Evolutionary conservation across 306 rosid species (phyloP).

Genomic region (Trifolium dubium): DNA sequence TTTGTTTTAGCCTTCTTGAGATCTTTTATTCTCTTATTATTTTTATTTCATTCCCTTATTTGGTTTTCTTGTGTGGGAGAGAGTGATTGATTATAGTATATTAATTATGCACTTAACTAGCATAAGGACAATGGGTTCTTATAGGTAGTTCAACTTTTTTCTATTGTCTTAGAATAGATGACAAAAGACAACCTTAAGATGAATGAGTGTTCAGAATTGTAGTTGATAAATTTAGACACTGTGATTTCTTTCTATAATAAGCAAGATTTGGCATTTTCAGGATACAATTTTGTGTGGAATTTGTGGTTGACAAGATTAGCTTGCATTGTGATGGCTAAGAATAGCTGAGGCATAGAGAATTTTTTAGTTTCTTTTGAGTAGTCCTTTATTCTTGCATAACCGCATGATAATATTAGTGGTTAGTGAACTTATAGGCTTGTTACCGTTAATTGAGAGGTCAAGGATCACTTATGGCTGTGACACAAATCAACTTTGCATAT

Average conservation of each 20-base stretch:
- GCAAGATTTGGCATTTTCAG: slow-evolving; percentile 5
- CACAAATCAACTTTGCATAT: too few relatives aligned
- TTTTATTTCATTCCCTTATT: slow-evolving; percentile 35
- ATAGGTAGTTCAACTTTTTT: slow-evolving; percentile 16
- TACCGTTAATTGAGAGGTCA: slow-evolving; percentile 17
- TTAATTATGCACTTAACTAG: not conserved
- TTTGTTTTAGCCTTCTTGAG: not conserved
- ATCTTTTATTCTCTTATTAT: not conserved
- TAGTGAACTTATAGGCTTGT: slow-evolving; percentile 2
- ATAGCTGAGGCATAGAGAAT: slow-evolving; percentile 3
- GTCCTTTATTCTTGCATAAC: slow-evolving; percentile 34
- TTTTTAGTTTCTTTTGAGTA: slow-evolving; percentile 13
- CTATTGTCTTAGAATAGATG: slow-evolving; percentile 33
- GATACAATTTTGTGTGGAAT: slow-evolving; percentile 1
- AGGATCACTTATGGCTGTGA: not conserved
- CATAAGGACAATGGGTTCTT: slow-evolving; percentile 24
- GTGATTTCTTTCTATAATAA: slow-evolving; percentile 34
- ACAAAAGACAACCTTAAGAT: slow-evolving; percentile 10
- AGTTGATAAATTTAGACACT: not conserved
- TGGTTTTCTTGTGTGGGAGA: slow-evolving; percentile 38
- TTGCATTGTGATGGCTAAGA: slow-evolving; percentile 33
- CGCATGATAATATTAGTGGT: slow-evolving; percentile 16
- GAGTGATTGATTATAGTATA: slow-evolving; percentile 3
- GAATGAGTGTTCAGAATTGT: slow-evolving; percentile 32
- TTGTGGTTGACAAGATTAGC: slow-evolving; percentile 30